These are phyloP conservation scores for Phytomonas francai DNA, from an alignment of 208 protist genomes.

Conservation along the genomic window DNA sequence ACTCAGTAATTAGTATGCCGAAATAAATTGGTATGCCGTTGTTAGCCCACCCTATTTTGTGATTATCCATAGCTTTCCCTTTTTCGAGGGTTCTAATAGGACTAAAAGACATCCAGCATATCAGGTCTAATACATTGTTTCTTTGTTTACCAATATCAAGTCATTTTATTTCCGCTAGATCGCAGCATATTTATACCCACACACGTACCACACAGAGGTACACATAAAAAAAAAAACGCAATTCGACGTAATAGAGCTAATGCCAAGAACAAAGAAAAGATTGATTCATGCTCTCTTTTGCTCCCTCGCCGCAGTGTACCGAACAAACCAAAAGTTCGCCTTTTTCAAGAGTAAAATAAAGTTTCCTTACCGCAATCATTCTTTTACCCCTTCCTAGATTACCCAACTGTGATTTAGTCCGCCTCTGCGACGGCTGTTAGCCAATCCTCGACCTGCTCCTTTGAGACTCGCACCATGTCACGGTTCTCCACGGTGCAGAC, in stretches of 20 bases:
- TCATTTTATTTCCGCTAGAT: neutral
- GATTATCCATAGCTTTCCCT: no score
- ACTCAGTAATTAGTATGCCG: no score
- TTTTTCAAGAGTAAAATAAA: neutral
- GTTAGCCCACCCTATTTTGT: no score
- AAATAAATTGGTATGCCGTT: no score
- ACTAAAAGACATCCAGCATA: no score
- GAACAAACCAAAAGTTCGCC: neutral
- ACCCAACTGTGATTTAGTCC: constrained; percentile 29
- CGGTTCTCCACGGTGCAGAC: constrained; percentile 30
- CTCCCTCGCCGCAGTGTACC: neutral
- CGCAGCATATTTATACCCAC: neutral
- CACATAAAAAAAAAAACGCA: neutral
- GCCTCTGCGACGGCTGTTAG: constrained; percentile 81
- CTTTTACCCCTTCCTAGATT: neutral
- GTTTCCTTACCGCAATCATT: neutral
- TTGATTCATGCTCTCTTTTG: constrained; percentile 1
- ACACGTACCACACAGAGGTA: neutral
- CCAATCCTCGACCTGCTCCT: constrained; percentile 77
- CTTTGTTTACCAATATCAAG: neutral
- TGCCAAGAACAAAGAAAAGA: constrained; percentile 1
- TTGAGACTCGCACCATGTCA: constrained; percentile 56
- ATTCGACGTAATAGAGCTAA: constrained; percentile 2
- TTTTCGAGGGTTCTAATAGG: no score
- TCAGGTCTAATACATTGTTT: neutral